Evolutionary conservation across 495 filamentous ascomycete genomes (phyloP).

Genomic region (Neurospora sp.): DNA sequence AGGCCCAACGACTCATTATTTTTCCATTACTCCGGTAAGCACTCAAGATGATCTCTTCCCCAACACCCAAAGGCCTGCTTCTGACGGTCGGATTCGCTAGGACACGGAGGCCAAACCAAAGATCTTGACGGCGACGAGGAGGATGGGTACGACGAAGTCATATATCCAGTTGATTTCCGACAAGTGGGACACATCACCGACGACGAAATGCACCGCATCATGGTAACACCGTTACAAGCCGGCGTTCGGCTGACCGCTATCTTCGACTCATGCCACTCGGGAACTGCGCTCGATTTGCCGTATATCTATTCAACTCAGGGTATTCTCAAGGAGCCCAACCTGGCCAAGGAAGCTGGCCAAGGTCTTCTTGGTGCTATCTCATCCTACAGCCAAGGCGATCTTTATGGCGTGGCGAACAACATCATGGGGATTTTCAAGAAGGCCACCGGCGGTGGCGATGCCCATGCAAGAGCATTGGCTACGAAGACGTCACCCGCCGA

Average conservation of each 20-base stretch:
- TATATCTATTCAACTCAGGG: slow-evolving; percentile 96
- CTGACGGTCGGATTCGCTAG: slow-evolving; percentile 30
- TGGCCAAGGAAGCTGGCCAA: slow-evolving; percentile 95
- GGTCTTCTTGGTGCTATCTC: slow-evolving; percentile 84
- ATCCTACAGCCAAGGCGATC: slow-evolving; percentile 81
- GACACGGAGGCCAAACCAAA: slow-evolving; percentile 94
- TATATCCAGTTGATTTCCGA: slow-evolving; percentile 94
- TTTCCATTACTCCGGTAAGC: slow-evolving; percentile 93
- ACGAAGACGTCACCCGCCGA: slow-evolving; percentile 94
- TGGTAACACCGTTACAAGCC: slow-evolving; percentile 71
- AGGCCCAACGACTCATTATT: slow-evolving; percentile 91
- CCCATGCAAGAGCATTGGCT: slow-evolving; percentile 64
- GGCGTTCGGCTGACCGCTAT: slow-evolving; percentile 93
- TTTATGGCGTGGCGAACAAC: slow-evolving; percentile 69
- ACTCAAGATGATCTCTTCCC: background rate
- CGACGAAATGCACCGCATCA: slow-evolving; percentile 97
- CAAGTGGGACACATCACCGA: slow-evolving; percentile 89
- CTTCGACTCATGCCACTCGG: slow-evolving; percentile 99
- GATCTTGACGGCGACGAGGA: slow-evolving; percentile 92
- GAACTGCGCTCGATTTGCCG: slow-evolving; percentile 88
- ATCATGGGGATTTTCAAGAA: slow-evolving; percentile 90
- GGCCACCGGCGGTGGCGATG: slow-evolving; percentile 73
- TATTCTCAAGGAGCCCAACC: slow-evolving; percentile 94
- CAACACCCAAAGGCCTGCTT: background rate
- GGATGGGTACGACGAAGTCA: slow-evolving; percentile 94